Base-by-base conservation (phyloP, 2,329 filamentous ascomycete species). In the Cryphonectria radicalis region DNA sequence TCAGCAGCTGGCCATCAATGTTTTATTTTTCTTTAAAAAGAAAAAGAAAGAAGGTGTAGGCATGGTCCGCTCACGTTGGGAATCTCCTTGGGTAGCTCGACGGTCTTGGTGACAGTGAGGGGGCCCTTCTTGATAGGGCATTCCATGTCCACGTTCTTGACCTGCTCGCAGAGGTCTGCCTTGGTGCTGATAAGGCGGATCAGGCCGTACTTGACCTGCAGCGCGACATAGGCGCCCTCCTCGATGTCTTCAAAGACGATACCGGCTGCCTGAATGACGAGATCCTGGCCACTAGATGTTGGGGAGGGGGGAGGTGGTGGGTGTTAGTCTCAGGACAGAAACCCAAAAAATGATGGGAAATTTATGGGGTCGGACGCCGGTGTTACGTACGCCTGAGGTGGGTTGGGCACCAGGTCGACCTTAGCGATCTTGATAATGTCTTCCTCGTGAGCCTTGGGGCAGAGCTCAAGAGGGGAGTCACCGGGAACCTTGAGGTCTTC, bases 201-300 rank as follows among this genome's bases (percentile, higher is more conserved):
- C 75, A 97, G 86, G 73, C 95, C 95, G 81, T 97, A 98, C 84
- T 97, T 98, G 83, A 99, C 95, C 75, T 91, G 88, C 57, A 99
- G 81, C 64, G 91, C 86, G 74, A 98, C 92, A 77, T 93, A 93
- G 72, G 95, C 93, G 71, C 94, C 95, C 71, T 94, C 80, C 69
- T 90, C 88, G 74, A 99, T 90, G 67, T 86, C 82, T 78, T 97
- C 83, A 76, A 87, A 87, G 74, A 98, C 88, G n/a, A 84, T 89
- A 70, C 95, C 96, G 43, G 84, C 86, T 63, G 95, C 96, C 74
- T 89, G 89, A 84, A 99, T 97, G 72, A 87, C 85, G 68, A 99
- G 90, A 28, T 88, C 88, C 77, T 90, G 76, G 77, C 95, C 96
- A 79, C 96, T 98, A 76, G 71, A 65, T 19, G 57, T 35, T 50